phyloP scores from a whole-genome alignment of 176 grass and related monocot genomes.

The Musa schizocarpa region DNA sequence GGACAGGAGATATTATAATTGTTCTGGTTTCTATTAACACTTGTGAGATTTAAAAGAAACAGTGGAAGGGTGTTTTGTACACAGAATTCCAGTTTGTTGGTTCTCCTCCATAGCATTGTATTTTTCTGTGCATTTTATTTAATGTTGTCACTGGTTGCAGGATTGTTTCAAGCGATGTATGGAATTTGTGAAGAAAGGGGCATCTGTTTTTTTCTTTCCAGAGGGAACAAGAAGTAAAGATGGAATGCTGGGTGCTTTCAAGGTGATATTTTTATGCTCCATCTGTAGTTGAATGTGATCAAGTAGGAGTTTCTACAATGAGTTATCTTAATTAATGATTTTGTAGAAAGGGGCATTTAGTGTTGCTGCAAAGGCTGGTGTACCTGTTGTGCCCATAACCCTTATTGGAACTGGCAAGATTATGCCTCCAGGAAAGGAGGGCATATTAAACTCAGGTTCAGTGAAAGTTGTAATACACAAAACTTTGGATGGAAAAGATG shows the following conservation, averaged over 20 bases:
- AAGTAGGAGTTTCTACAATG: neutral
- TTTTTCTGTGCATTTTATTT: slow-evolving; percentile 6
- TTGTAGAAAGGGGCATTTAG: slow-evolving; percentile 87
- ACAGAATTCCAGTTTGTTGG: slow-evolving; percentile 3
- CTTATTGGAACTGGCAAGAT: slow-evolving; percentile 78
- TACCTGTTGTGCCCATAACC: slow-evolving; percentile 73
- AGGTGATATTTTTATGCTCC: slow-evolving; percentile 38
- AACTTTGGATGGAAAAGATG: slow-evolving; percentile 51
- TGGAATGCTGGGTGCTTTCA: slow-evolving; percentile 82
- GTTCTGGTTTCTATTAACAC: no score
- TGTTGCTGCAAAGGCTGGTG: slow-evolving; percentile 73
- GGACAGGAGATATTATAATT: no score
- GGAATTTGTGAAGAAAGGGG: slow-evolving; percentile 58
- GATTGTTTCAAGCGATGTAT: slow-evolving; percentile 89
- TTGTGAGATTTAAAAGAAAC: no score
- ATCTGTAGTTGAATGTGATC: slow-evolving; percentile 16
- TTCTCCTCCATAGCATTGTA: neutral
- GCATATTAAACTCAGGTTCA: slow-evolving; percentile 56
- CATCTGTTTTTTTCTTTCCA: slow-evolving; percentile 96
- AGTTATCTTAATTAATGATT: slow-evolving; percentile 16
- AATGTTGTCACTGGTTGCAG: slow-evolving; percentile 29
- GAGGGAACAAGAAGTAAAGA: slow-evolving; percentile 90
- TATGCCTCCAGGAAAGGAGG: slow-evolving; percentile 88
- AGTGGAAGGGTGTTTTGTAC: slow-evolving; percentile 1
- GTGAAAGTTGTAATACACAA: slow-evolving; percentile 84